These are phyloP conservation scores for Gossypium anomalum DNA, from an alignment of 345 rosid species.

Conservation along the genomic window DNA sequence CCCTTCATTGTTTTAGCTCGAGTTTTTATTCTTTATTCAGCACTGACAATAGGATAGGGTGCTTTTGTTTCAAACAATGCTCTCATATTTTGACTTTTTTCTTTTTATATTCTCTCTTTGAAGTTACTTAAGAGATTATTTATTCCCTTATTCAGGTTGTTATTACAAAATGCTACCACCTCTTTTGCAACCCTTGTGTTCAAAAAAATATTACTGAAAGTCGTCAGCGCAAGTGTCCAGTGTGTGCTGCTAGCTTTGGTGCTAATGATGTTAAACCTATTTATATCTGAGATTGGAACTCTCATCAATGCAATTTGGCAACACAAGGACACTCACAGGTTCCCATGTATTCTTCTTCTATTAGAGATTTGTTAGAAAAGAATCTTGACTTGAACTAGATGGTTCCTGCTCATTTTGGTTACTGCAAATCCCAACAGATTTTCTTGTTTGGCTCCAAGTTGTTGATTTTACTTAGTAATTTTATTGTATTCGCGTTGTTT, in stretches of 20 bases:
- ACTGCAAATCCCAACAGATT: constrained; percentile 17
- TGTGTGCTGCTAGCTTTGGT: constrained; percentile 77
- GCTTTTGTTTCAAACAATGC: not conserved
- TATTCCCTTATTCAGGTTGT: constrained; percentile 57
- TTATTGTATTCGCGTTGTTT: constrained; percentile 16
- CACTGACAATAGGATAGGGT: not conserved
- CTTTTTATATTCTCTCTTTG: not conserved
- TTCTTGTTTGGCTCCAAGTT: constrained; percentile 21
- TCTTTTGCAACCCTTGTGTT: constrained; percentile 87
- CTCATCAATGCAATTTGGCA: not conserved
- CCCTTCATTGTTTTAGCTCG: not conserved
- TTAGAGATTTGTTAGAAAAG: constrained; percentile 14
- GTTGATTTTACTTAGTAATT: constrained; percentile 12
- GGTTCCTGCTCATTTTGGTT: constrained; percentile 13
- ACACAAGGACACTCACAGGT: constrained; percentile 18
- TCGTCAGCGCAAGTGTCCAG: constrained; percentile 89
- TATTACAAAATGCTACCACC: constrained; percentile 93
- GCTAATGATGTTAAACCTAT: constrained; percentile 89
- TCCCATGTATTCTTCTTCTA: constrained; percentile 7
- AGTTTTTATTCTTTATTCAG: not conserved
- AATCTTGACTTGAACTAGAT: constrained; percentile 15
- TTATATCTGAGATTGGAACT: constrained; percentile 53
- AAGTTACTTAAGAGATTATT: not conserved
- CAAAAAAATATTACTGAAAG: constrained; percentile 57
- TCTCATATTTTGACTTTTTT: not conserved